These are phyloP conservation scores for Imleria badia DNA, from an alignment of 768 basidiomycete genomes.

Conservation along the genomic window DNA sequence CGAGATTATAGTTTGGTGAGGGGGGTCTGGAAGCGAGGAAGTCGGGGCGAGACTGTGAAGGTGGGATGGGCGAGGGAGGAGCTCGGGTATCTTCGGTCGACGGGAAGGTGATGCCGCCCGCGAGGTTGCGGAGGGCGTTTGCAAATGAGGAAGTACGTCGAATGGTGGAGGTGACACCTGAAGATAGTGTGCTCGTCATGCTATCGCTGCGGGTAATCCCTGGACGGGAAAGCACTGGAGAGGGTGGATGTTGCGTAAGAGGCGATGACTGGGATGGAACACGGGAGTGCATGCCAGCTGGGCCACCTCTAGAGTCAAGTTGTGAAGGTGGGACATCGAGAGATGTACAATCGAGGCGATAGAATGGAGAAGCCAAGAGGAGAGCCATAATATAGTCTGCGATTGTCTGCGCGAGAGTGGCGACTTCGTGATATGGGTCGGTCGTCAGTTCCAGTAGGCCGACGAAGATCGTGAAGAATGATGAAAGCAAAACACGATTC, in stretches of 20 bases:
- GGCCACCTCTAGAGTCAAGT: conserved; percentile 34
- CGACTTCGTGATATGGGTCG: conserved; percentile 92
- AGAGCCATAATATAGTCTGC: conserved; percentile 92
- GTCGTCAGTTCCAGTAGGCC: conserved; percentile 86
- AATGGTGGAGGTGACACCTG: conserved; percentile 64
- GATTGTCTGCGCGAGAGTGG: conserved; percentile 85
- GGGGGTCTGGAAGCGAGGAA: conserved; percentile 62
- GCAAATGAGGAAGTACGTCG: conserved; percentile 81
- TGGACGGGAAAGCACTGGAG: conserved; percentile 50
- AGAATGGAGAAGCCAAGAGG: conserved; percentile 86
- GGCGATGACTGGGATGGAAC: conserved; percentile 54
- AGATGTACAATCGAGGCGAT: conserved; percentile 65
- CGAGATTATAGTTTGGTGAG: conserved; percentile 75
- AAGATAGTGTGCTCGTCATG: conserved; percentile 57
- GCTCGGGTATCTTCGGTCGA: conserved; percentile 52
- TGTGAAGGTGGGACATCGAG: conserved; percentile 50
- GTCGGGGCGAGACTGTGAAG: conserved; percentile 24
- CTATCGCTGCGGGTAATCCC: conserved; percentile 58
- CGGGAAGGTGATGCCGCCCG: conserved; percentile 72
- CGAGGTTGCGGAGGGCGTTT: conserved; percentile 66
- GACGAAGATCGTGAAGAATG: conserved; percentile 91
- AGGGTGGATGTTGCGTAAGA: conserved; percentile 42
- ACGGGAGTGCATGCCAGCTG: conserved; percentile 38
- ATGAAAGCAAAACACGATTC: conserved; percentile 82
- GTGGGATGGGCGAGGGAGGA: conserved; percentile 34